Evolutionary conservation across 305 asterid genomes (phyloP).

Genomic region (Fraxinus ornus): DNA sequence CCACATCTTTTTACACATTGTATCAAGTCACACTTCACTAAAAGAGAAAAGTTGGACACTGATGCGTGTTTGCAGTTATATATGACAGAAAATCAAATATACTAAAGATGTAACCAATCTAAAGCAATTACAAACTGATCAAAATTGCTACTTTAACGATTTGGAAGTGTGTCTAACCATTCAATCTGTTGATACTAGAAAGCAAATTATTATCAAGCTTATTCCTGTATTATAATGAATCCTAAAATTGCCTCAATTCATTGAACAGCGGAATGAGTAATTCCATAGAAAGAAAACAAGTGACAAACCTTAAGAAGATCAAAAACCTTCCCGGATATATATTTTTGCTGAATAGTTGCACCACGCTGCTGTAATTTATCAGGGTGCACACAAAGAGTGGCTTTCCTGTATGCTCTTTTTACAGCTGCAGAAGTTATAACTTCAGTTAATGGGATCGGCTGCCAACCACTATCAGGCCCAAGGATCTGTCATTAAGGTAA

Average conservation of each 20-base stretch:
- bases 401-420: conserved; percentile 85
- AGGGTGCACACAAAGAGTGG: conserved; percentile 91
- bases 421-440: conserved; percentile 80
- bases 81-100: neutral
- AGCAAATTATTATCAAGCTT: neutral
- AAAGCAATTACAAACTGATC: neutral
- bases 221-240: neutral
- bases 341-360: conserved; percentile 87
- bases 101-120: neutral
- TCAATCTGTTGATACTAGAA: neutral
- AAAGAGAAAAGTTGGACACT: neutral
- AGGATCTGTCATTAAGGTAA: conserved; percentile 62
- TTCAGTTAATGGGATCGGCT: conserved; percentile 82
- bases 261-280: neutral
- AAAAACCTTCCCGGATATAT: conserved; percentile 87
- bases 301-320: conserved; percentile 82
- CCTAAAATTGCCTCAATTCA: conserved; percentile 1
- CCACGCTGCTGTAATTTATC: conserved; percentile 97
- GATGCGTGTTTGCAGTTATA: neutral
- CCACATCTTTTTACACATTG: neutral
- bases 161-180: neutral
- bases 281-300: conserved; percentile 21
- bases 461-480: conserved; percentile 95
- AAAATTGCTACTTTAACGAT: neutral
- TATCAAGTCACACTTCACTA: neutral